Conservation (phyloP, 768 basidiomycete genomes). For the Auriscalpium vulgare region DNA sequence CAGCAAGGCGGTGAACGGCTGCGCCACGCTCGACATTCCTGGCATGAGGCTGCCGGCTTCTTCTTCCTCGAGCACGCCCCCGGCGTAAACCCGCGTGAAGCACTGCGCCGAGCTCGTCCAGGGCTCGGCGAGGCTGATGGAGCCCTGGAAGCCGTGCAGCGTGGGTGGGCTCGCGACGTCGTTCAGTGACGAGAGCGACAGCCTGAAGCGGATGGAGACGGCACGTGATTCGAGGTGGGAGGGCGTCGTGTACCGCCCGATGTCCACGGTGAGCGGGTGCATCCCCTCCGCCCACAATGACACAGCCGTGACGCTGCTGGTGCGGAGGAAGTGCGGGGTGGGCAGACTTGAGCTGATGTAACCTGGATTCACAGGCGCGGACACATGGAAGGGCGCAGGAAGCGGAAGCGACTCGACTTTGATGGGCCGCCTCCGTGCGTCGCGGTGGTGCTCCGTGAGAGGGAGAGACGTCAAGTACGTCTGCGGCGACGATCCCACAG, state of each 20-base stretch:
- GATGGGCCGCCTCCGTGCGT: not conserved
- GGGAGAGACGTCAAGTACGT: conserved; percentile 4
- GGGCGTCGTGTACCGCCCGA: conserved; percentile 37
- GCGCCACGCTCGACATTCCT: not conserved
- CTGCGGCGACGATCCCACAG: not conserved
- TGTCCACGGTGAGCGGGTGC: conserved; percentile 50
- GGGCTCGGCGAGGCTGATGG: conserved; percentile 43
- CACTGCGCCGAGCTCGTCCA: conserved; percentile 54
- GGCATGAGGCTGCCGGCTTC: conserved; percentile 40
- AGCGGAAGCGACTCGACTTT: conserved; percentile 10
- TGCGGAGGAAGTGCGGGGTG: conserved; percentile 28
- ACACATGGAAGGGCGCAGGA: conserved; percentile 6
- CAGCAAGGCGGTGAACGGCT: conserved; percentile 41
- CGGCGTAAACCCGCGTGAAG: conserved; percentile 50
- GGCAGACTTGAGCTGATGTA: conserved; percentile 6
- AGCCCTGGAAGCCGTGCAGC: conserved; percentile 58
- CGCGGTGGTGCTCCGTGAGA: conserved; percentile 10
- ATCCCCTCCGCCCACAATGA: conserved; percentile 62
- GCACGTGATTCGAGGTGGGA: conserved; percentile 27
- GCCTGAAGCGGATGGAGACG: conserved; percentile 46
- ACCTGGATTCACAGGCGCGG: conserved; percentile 6
- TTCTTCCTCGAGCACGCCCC: conserved; percentile 41
- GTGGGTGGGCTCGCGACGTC: conserved; percentile 45
- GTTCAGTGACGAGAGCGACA: conserved; percentile 48
- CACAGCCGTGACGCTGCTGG: conserved; percentile 30